Evolutionary conservation across 225 moss, liverwort and hornwort genomes (phyloP), one percentile per base, ranked within the genome.

Genomic region (Climacium dendroides): DNA sequence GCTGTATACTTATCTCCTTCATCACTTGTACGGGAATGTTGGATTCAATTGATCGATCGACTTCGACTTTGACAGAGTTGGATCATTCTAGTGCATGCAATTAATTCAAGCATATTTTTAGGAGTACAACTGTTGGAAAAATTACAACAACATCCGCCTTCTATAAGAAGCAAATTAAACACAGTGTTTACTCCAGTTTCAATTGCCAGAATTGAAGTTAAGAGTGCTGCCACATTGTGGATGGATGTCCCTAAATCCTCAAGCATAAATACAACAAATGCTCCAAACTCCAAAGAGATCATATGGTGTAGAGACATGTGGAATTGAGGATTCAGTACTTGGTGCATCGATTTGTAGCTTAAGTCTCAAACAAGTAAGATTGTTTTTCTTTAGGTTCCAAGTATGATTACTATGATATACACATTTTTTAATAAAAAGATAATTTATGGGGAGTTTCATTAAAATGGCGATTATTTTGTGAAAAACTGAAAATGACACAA

Each of bases 341-440:
- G 41, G 4, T 70, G 25, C 15, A 2, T 26, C 8, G 0, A 41
- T 25, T 15, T 41, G 70, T 41, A 70, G 25, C 41, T 41, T 14
- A 26, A 28, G 5, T 71, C 26, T 71, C 26, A 28, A 43, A 28
- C 16, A 28, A 43, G 28, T 6, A 16, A 45, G 71, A 26, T 71
- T 26, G 26, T 43, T 43, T 43, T 70, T 43, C 10, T 15, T 43
- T 26, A 26, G 70, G 26, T 15, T 43, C 4, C 25, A 41, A 8
- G 8, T n/a, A n/a, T n/a, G n/a, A n/a, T n/a, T n/a, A n/a, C n/a
- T 25, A 41, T 2, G 0, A 41, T 3, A 5, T 26, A 9, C 3
- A 26, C 5, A 26, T 26, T 41, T n/a, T 25, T 43, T 5, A 15
- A 4, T 70, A 26, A 15, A 39, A 43, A 25, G n/a, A n/a, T n/a